Percentiles rank a stretch among this genome's conserved stretches.
Conservation (phyloP, 2,329 filamentous ascomycete species). For the Hypocreales sp. region DNA sequence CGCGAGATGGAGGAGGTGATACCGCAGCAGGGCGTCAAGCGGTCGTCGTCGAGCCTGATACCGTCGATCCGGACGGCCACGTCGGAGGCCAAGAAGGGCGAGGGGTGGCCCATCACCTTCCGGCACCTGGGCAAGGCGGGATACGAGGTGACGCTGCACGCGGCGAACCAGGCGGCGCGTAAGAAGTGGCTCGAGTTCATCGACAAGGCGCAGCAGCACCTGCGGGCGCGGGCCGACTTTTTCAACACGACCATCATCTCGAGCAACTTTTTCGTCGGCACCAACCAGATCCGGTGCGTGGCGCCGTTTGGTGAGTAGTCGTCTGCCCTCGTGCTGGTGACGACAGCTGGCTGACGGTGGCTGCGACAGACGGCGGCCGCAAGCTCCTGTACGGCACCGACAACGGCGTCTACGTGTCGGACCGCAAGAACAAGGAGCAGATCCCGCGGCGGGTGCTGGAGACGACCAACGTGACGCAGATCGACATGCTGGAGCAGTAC, state of each 20-base stretch:
- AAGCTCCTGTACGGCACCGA: conserved; percentile 94
- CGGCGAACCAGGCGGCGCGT: conserved; percentile 67
- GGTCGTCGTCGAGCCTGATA: conserved; percentile 76
- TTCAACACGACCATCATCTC: conserved; percentile 59
- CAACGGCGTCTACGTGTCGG: conserved; percentile 80
- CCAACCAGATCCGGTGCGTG: conserved; percentile 86
- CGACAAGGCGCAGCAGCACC: conserved; percentile 72
- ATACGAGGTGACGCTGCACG: conserved; percentile 83
- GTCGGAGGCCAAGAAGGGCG: conserved; percentile 42
- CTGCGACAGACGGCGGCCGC: conserved; percentile 74
- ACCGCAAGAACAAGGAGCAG: conserved; percentile 76
- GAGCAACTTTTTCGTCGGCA: conserved; percentile 40
- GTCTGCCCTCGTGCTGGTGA: too few relatives aligned
- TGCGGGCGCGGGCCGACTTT: conserved; percentile 80
- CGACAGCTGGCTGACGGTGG: too few relatives aligned
- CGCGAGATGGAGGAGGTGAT: conserved; percentile 96
- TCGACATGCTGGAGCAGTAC: conserved; percentile 93
- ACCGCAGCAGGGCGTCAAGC: conserved; percentile 65
- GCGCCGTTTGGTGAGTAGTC: conserved; percentile 65
- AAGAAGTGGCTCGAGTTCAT: conserved; percentile 98
- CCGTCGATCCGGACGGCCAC: conserved; percentile 32
- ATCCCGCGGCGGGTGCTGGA: conserved; percentile 74
- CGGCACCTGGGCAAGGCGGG: conserved; percentile 89
- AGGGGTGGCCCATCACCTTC: conserved; percentile 92
- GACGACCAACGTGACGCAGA: conserved; percentile 74